Percentiles rank a stretch among this genome's conserved stretches.
phyloP scores from a whole-genome alignment of 129 eudicot genomes.

The Scalesia atractyloides region DNA sequence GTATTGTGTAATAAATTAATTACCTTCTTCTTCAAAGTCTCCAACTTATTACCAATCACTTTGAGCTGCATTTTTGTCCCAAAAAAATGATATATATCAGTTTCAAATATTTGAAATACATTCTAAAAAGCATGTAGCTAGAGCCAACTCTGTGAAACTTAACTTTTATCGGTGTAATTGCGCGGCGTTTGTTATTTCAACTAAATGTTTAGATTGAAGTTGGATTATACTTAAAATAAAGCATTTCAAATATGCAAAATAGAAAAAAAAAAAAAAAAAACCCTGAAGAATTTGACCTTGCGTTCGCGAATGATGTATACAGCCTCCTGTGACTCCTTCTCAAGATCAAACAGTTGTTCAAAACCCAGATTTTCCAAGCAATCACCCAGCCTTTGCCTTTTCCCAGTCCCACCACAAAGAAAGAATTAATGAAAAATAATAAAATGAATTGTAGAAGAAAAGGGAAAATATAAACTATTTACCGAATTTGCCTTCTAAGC shows the following conservation, averaged over 20 bases:
- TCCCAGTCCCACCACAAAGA: conserved; percentile 12
- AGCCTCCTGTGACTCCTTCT: conserved; percentile 65
- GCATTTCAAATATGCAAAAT: too few relatives aligned
- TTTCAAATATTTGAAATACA: background rate
- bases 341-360: conserved; percentile 57
- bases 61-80: conserved; percentile 46
- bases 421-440: background rate
- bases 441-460: background rate
- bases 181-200: too few relatives aligned
- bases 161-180: too few relatives aligned
- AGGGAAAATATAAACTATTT: background rate
- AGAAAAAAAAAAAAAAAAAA: too few relatives aligned
- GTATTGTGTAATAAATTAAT: conserved; percentile 10
- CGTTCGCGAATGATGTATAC: conserved; percentile 57
- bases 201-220: too few relatives aligned
- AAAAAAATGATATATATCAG: background rate
- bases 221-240: too few relatives aligned
- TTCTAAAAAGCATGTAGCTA: too few relatives aligned
- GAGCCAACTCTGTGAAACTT: too few relatives aligned
- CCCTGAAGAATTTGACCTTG: conserved; percentile 50
- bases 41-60: conserved; percentile 48
- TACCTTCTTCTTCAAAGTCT: conserved; percentile 71
- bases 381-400: conserved; percentile 83
- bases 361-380: conserved; percentile 57
- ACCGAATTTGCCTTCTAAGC: conserved; percentile 73